Base-by-base conservation (phyloP, 345 rosid species). In the Bruguiera sexangula region DNA sequence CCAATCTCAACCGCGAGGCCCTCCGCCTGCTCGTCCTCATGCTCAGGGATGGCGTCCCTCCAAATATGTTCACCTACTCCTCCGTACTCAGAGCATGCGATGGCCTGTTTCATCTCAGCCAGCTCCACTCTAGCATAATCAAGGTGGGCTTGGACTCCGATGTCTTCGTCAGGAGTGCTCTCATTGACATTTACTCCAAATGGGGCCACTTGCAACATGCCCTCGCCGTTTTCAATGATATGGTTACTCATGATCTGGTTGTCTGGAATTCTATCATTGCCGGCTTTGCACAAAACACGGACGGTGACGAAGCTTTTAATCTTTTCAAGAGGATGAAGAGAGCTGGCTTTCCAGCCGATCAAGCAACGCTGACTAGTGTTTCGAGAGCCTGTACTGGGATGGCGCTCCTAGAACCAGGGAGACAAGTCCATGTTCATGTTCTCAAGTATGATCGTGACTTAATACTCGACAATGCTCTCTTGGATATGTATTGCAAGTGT, bases 251-350 rank as follows among this genome's bases (percentile, higher is more conserved):
- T 37, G 96, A 89, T 82, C 76, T 83, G 62, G 83, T 88, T 34
- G 93, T 90, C 71, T 90, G 91, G 96, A 90, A 86, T 60, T 90
- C 96, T 2, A 79, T 88, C 31, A 85, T 89, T 65, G 93, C 84
- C 50, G 91, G 81, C 2, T 86, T 83, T 83, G 89, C 93, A n/a
- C 96, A 88, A 77, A 88, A 85, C 39, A 80, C 72, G 61, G 81
- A 82, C 51, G 80, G 83, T 0, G 84, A 86, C 18, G 78, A 76
- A 70, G 96, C 93, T 1, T 59, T 88, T 62, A 63, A 77, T 13
- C 85, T 88, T 70, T 90, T 85, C 51, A 90, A 86, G 81, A 76
- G 77, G 57, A 78, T 88, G 93, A 90, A 85, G 78, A 78, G 82
- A 70, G 79, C 56, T 66, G 93, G 89, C 20, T 86, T 90, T 65